Base-by-base conservation (phyloP, 805 yeast species). In the Barnettozyma salicaria region DNA sequence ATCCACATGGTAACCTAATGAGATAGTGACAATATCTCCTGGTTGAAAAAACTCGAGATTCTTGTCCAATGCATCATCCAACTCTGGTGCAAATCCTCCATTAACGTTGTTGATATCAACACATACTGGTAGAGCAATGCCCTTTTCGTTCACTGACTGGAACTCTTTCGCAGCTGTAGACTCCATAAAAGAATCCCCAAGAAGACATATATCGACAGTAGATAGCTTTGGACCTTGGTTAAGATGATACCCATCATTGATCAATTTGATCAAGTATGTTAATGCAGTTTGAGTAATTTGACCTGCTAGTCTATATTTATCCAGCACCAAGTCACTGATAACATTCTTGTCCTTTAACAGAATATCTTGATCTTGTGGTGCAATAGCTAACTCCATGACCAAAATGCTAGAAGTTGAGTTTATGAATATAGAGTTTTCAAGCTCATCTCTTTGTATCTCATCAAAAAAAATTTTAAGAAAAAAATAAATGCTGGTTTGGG, bases 1-100 rank as follows among this genome's bases (percentile, higher is more conserved):
- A 61, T 92, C 98, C 49, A 92, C 76, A 47, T 92, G 97, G 42
- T 82, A 89, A 33, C 97, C 98, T 20, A 90, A 68, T 10, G 83
- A 67, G 40, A 92, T 72, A 44, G 90, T 89, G 23, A 86, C 86
- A 32, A 89, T 70, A 59, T 92, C 97, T 34, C 97, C 97, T 18
- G 77, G 76, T 37, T 60, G 58, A 50, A 84, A 75, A 36, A 61
- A 59, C 37, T 58, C 58, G 47, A 64, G 52, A 14, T 48, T 50
- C 33, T 43, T 45, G 42, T 67, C 50, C 22, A 67, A 67, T n/a
- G n/a, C n/a, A 47, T 78, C 83, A 55, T 78, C 88, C 36, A 82
- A 59, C 60, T 88, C 96, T 28, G 98, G 98, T 22, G 95, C 70
- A 60, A 83, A 85, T 9, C 95, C 95, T 40, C 67, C 61, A 17